Conservation (phyloP, 257 asterid species). For the Solanum bulbocastanum region DNA sequence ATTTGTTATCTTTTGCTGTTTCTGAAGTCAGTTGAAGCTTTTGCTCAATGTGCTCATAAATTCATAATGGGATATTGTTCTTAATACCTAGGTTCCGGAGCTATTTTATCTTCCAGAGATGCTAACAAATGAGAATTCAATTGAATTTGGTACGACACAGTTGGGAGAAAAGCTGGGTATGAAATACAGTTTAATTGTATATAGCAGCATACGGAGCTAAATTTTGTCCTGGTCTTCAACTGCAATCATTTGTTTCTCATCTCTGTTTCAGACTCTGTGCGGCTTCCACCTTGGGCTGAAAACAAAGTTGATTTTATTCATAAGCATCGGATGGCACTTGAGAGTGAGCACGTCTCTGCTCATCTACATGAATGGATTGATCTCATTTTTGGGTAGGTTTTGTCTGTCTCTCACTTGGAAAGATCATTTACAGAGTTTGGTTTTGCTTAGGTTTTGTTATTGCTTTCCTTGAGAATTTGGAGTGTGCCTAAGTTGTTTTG, state of each 20-base stretch:
- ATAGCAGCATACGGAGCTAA: conserved; percentile 1
- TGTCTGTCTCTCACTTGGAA: conserved; percentile 2
- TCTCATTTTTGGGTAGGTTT: conserved; percentile 84
- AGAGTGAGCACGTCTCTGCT: conserved; percentile 91
- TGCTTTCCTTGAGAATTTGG: background rate
- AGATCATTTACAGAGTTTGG: background rate
- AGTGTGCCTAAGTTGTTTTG: background rate
- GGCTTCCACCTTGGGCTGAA: conserved; percentile 95
- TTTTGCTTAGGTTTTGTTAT: background rate
- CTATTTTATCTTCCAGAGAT: conserved; percentile 84
- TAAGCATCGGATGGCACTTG: conserved; percentile 93
- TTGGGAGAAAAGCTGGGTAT: conserved; percentile 87
- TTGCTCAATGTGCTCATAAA: conserved; percentile 8
- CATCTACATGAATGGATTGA: conserved; percentile 95
- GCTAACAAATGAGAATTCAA: conserved; percentile 64
- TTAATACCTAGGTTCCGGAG: conserved; percentile 67
- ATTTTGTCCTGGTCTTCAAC: background rate
- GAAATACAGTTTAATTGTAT: conserved; percentile 10
- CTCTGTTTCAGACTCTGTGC: conserved; percentile 48
- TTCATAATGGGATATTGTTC: background rate
- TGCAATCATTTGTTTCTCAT: background rate
- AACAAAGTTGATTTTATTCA: conserved; percentile 89
- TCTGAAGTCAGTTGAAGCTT: background rate
- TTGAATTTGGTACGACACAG: conserved; percentile 86
- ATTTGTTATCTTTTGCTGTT: background rate